phyloP scores from a whole-genome alignment of 2,329 filamentous ascomycete species.

The Neopestalotiopsis sp. region DNA sequence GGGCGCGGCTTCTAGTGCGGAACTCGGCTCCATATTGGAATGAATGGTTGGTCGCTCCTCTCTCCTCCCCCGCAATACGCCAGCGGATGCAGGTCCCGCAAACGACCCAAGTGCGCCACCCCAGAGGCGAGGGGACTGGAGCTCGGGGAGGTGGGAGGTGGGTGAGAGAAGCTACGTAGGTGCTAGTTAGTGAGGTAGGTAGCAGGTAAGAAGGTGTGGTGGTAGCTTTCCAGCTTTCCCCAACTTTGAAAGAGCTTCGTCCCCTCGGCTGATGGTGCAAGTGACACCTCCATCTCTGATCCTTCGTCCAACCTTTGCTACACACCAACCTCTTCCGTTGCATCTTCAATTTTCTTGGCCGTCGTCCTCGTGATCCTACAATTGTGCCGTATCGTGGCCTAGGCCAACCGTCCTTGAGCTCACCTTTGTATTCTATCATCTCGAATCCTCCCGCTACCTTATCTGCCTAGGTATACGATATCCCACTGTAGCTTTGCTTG shows the following conservation, averaged over 20 bases:
- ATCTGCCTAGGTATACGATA: not conserved
- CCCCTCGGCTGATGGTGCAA: constrained; percentile 7
- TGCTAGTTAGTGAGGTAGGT: not conserved
- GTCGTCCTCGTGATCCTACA: not conserved
- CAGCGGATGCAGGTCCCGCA: constrained; percentile 19
- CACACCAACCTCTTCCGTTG: not conserved
- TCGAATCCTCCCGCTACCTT: not conserved
- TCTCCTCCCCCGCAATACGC: constrained; percentile 18
- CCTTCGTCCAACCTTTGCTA: not conserved
- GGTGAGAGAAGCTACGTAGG: too few relatives aligned
- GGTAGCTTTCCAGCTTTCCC: not conserved
- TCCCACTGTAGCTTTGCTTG: not conserved
- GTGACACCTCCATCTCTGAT: constrained; percentile 4
- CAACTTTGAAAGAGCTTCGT: not conserved
- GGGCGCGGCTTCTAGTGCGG: not conserved
- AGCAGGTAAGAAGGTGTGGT: not conserved
- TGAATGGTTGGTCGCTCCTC: not conserved
- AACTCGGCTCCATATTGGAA: not conserved
- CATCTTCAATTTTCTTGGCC: not conserved
- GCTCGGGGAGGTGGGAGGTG: not conserved
- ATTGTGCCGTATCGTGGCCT: not conserved
- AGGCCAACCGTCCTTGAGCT: not conserved
- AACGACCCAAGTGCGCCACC: not conserved
- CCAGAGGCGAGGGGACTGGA: not conserved
- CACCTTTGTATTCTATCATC: not conserved